These are phyloP conservation scores for Blechomonas ayalai DNA, from an alignment of 208 protist species.

Conservation along the genomic window DNA sequence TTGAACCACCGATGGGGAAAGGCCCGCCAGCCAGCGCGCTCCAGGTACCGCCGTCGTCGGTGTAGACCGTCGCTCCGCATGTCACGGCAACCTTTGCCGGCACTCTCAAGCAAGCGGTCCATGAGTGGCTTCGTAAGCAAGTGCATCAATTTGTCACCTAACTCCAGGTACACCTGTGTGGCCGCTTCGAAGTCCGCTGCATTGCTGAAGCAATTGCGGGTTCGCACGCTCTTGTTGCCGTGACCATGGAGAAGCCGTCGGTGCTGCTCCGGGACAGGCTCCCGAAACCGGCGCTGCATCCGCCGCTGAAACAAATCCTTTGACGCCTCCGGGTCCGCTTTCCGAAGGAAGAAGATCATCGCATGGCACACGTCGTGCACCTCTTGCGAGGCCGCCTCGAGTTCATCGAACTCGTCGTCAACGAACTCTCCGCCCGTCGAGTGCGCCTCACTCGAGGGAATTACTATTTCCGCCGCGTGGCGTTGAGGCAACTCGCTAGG, in stretches of 20 bases:
- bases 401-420: conserved; percentile 76
- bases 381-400: conserved; percentile 87
- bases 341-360: conserved; percentile 69
- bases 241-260: conserved; percentile 64
- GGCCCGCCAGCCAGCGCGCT: conserved; percentile 58
- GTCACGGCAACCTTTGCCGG: conserved; percentile 53
- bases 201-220: conserved; percentile 55
- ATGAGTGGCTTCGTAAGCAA: conserved; percentile 67
- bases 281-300: conserved; percentile 52
- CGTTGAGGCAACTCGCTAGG: too few species aligned
- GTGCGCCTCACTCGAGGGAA: conserved; percentile 1
- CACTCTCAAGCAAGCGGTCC: conserved; percentile 68
- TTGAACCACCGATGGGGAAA: conserved; percentile 85
- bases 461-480: too few species aligned
- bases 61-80: conserved; percentile 67
- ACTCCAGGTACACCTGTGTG: conserved; percentile 61
- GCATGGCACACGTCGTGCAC: conserved; percentile 83
- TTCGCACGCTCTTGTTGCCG: conserved; percentile 24
- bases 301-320: conserved; percentile 59
- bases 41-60: conserved; percentile 27
- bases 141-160: conserved; percentile 74
- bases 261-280: conserved; percentile 66
- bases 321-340: conserved; percentile 52
- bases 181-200: conserved; percentile 51
- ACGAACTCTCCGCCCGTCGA: conserved; percentile 15